phyloP scores from a whole-genome alignment of 139 green algal genomes.

The Desmodesmus armatus region DNA sequence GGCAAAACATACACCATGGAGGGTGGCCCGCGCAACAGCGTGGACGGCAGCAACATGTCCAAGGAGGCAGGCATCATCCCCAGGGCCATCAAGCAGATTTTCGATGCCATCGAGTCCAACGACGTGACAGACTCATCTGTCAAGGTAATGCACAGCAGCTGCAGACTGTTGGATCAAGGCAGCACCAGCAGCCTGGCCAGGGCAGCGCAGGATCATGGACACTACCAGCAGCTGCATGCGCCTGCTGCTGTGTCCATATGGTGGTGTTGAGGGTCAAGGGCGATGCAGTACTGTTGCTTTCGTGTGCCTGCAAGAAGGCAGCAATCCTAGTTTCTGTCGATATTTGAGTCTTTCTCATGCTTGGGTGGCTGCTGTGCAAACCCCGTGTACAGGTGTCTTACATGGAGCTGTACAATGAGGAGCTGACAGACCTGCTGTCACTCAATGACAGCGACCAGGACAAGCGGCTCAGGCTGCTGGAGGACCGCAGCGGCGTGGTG shows the following conservation, averaged over 20 bases:
- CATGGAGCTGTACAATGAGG: slow-evolving; percentile 99
- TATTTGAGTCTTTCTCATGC: too few relatives aligned
- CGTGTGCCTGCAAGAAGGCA: too few relatives aligned
- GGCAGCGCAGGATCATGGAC: too few relatives aligned
- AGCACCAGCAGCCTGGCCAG: too few relatives aligned
- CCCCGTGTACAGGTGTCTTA: slow-evolving; percentile 87
- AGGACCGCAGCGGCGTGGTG: slow-evolving; percentile 87
- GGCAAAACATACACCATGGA: slow-evolving; percentile 99
- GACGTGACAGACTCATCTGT: slow-evolving; percentile 75
- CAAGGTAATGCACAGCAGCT: too few relatives aligned
- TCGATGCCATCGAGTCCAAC: slow-evolving; percentile 85
- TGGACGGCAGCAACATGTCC: slow-evolving; percentile 67
- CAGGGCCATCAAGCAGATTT: slow-evolving; percentile 94
- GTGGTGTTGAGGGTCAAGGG: too few relatives aligned
- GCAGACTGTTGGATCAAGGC: too few relatives aligned
- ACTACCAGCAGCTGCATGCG: too few relatives aligned
- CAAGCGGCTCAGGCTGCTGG: slow-evolving; percentile 80
- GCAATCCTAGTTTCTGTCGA: too few relatives aligned
- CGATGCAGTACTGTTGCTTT: too few relatives aligned
- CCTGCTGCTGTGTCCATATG: too few relatives aligned
- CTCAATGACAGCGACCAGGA: slow-evolving; percentile 57
- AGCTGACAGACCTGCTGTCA: slow-evolving; percentile 96
- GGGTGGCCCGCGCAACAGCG: slow-evolving; percentile 77
- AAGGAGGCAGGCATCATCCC: slow-evolving; percentile 95
- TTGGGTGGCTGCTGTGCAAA: slow-evolving; percentile 79